These are phyloP conservation scores for Starmerella potacharoeniae DNA, from an alignment of 805 yeast genomes.

Conservation along the genomic window DNA sequence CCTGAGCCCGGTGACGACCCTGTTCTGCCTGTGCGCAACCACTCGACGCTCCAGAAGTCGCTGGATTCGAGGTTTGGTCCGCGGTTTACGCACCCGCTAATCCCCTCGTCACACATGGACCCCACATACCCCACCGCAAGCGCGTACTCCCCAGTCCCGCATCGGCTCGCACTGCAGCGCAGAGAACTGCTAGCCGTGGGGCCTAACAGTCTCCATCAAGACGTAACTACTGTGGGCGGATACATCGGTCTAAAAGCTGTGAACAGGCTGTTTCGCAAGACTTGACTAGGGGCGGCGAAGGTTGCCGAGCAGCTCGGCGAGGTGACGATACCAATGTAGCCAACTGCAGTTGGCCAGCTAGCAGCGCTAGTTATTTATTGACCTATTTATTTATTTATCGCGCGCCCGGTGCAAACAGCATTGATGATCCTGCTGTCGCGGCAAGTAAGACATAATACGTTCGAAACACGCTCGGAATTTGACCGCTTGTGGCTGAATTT, in stretches of 20 bases:
- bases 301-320: not conserved
- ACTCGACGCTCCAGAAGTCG: not conserved
- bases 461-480: too few relatives aligned
- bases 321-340: not conserved
- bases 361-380: not conserved
- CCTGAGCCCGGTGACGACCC: not conserved
- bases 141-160: not conserved
- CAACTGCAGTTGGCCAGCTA: not conserved
- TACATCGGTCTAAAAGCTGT: slow-evolving; percentile 22
- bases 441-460: not conserved
- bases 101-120: slow-evolving; percentile 13
- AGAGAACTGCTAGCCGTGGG: slow-evolving; percentile 19
- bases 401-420: not conserved
- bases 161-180: slow-evolving; percentile 5
- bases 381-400: not conserved
- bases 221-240: slow-evolving; percentile 22
- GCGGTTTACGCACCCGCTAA: slow-evolving; percentile 19
- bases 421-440: not conserved
- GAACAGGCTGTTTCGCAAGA: slow-evolving; percentile 12
- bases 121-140: not conserved
- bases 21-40: not conserved
- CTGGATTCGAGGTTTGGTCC: slow-evolving; percentile 8
- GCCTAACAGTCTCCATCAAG: slow-evolving; percentile 17
- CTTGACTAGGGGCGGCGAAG: slow-evolving; percentile 12
- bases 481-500: too few relatives aligned